Evolutionary conservation across 192 early-diverging fungal genomes (phyloP), one percentile per base, ranked within the genome.

Genomic region (Linderina pennispora): DNA sequence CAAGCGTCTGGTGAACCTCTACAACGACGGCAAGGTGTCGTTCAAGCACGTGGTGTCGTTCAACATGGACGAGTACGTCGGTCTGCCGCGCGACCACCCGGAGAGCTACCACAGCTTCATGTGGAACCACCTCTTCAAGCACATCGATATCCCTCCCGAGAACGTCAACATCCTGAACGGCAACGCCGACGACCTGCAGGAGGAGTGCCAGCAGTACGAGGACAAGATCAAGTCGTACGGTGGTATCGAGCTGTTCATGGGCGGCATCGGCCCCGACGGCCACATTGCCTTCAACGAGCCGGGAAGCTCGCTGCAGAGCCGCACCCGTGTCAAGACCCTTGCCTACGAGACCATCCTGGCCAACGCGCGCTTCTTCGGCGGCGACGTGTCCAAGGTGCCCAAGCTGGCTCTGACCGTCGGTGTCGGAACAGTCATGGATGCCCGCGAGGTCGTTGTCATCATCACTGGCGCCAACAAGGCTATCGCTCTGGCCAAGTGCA

Each of bases 251-350:
- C 78, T 92, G 13, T 90, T 90, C 59, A 61, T 92, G 55, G 90
- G 90, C 53, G 87, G 87, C 53, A 92, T 92, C 45, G 90, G 89
- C 23, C 89, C 89, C 11, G 89, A 92, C 66, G 89, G 89, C 52
- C 89, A 92, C 58, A 90, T 92, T 64, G 89, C 89, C 26, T 92
- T 92, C 72, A 91, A 91, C 60, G 89, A 92, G 59, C 89, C 89
- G 20, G 89, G 89, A 16, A 88, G 85, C 36, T 89, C 86, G 26
- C 74, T 92, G 43, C 78, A 76, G 42, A 87, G 84, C 15, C 77
- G 87, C 45, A 91, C 89, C 22, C 76, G 89, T 36, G 86, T 88
- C 58, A 91, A 91, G 65, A 91, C 89, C 8, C 75, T 91, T 8
- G 89, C 89, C 8, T 91, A 91, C 60, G 89, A 90, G 28, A 90